phyloP scores from a whole-genome alignment of 371 early-diverging fungal species.

The Conidiobolus incongruus region DNA sequence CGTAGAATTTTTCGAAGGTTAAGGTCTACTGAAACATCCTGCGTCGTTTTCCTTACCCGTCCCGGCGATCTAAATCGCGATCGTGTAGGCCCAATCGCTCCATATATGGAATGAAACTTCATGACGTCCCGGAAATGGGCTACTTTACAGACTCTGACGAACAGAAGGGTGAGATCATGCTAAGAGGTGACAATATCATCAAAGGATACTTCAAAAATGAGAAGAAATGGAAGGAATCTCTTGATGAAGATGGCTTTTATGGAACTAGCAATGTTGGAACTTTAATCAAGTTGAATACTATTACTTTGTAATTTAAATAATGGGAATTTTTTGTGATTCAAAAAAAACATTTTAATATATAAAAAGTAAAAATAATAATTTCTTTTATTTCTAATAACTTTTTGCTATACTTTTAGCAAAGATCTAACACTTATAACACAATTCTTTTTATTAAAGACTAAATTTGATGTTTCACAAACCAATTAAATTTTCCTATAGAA shows the following conservation, averaged over 20 bases:
- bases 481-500: too few species aligned
- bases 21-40: constrained; percentile 78
- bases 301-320: too few species aligned
- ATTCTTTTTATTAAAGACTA: too few species aligned
- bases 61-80: constrained; percentile 25
- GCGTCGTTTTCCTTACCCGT: constrained; percentile 24
- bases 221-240: constrained; percentile 53
- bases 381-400: too few species aligned
- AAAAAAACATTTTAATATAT: too few species aligned
- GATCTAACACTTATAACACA: too few species aligned
- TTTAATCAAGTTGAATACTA: constrained; percentile 24
- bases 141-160: constrained; percentile 51
- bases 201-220: constrained; percentile 68
- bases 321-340: too few species aligned
- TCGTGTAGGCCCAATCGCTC: constrained; percentile 38
- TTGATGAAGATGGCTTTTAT: constrained; percentile 80
- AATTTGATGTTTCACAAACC: too few species aligned
- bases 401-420: too few species aligned
- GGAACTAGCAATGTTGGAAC: constrained; percentile 76
- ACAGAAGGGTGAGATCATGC: constrained; percentile 78
- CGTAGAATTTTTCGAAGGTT: constrained; percentile 37
- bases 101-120: constrained; percentile 57
- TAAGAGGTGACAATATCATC: constrained; percentile 64
- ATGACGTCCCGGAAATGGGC: constrained; percentile 74
- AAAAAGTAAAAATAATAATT: too few species aligned